Conservation (phyloP, 2,329 filamentous ascomycete genomes). For the Alternaria sp. region DNA sequence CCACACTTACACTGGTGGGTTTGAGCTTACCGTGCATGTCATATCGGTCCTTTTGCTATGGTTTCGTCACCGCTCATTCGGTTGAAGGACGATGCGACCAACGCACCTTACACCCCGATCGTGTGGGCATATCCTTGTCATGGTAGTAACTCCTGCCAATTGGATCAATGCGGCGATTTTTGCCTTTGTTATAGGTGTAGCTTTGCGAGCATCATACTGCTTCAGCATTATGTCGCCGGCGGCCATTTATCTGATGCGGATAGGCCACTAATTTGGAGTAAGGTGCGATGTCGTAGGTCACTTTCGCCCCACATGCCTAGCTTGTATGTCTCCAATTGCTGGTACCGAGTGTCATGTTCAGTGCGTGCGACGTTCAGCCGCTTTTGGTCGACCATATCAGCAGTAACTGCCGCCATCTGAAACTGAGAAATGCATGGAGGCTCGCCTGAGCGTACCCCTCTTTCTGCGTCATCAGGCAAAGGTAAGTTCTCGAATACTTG, state of each 20-base stretch:
- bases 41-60: slow-evolving; percentile 31
- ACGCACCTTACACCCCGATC: slow-evolving; percentile 13
- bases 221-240: slow-evolving; percentile 3
- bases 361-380: slow-evolving; percentile 3
- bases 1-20: slow-evolving; percentile 17
- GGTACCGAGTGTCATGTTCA: neutral
- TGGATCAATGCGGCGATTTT: slow-evolving; percentile 3
- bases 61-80: slow-evolving; percentile 34
- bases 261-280: neutral
- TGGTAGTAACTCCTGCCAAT: slow-evolving; percentile 7
- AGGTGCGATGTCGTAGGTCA: neutral
- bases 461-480: slow-evolving; percentile 24
- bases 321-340: neutral
- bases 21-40: slow-evolving; percentile 20
- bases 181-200: slow-evolving; percentile 4
- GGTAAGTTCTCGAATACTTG: neutral
- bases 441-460: slow-evolving; percentile 21
- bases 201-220: slow-evolving; percentile 2
- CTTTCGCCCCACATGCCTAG: neutral
- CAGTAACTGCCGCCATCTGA: slow-evolving; percentile 8
- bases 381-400: neutral
- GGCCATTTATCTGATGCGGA: slow-evolving; percentile 4
- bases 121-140: slow-evolving; percentile 7
- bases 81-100: slow-evolving; percentile 15
- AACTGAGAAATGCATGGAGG: slow-evolving; percentile 10